A percentile compares a stretch with the other conserved stretches of the same genome.
Evolutionary conservation across 1,284 basidiomycete genomes (phyloP).

Genomic region (Coriolopsis trogii): DNA sequence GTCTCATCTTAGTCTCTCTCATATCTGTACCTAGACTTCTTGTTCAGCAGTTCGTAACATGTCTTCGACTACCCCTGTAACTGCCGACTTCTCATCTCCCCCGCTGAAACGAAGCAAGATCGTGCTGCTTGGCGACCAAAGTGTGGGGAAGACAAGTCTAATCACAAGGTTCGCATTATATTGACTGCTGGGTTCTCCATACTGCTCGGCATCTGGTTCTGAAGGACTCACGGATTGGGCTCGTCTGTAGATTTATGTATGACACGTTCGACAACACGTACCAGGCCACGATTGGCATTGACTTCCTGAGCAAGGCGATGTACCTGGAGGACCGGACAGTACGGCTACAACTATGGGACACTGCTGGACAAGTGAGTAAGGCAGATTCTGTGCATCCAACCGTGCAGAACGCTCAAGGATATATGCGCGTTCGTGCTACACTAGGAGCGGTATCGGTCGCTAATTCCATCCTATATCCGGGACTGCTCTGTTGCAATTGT

Average conservation of each 20-base stretch:
- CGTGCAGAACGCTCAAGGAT: slow-evolving; percentile 1
- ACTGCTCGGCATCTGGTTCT: neutral
- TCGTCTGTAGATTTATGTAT: slow-evolving; percentile 85
- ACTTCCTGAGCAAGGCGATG: slow-evolving; percentile 99
- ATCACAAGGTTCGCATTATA: slow-evolving; percentile 80
- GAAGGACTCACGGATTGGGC: neutral
- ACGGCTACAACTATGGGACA: slow-evolving; percentile 98
- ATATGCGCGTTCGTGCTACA: neutral
- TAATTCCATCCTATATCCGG: slow-evolving; percentile 99
- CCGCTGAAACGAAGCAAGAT: slow-evolving; percentile 96
- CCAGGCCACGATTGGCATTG: slow-evolving; percentile 99
- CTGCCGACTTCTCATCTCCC: slow-evolving; percentile 80
- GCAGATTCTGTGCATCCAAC: neutral
- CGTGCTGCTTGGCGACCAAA: slow-evolving; percentile 91
- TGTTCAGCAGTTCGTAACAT: slow-evolving; percentile 18
- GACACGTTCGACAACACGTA: slow-evolving; percentile 99
- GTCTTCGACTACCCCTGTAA: slow-evolving; percentile 63
- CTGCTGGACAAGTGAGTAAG: slow-evolving; percentile 84
- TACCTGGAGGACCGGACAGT: slow-evolving; percentile 99
- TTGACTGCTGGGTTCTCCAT: neutral
- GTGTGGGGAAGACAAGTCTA: slow-evolving; percentile 95
- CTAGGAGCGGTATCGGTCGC: slow-evolving; percentile 95
- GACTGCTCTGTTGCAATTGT: slow-evolving; percentile 99
- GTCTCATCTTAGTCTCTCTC: neutral
- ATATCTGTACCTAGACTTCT: neutral